These are phyloP conservation scores for Irpex rosettiformis DNA, from an alignment of 1,284 basidiomycete genomes.

Conservation along the genomic window DNA sequence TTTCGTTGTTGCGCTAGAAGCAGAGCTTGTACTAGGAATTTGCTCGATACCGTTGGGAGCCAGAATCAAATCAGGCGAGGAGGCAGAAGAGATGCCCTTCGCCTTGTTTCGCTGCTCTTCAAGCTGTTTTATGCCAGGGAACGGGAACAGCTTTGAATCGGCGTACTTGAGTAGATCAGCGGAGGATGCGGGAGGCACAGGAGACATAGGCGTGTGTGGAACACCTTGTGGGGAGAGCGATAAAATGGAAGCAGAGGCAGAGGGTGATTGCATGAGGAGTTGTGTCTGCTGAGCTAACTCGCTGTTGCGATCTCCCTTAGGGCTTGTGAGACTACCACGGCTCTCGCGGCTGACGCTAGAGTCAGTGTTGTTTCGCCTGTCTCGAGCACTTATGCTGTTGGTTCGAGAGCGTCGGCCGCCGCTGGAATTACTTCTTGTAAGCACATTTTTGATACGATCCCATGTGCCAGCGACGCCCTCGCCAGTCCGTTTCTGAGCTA, in stretches of 20 bases:
- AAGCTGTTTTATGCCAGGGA: constrained; percentile 78
- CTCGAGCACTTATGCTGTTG: constrained; percentile 66
- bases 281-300: constrained; percentile 35
- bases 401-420: constrained; percentile 71
- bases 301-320: constrained; percentile 41
- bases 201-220: constrained; percentile 47
- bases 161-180: constrained; percentile 60
- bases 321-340: constrained; percentile 60
- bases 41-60: constrained; percentile 40
- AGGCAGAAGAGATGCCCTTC: constrained; percentile 52
- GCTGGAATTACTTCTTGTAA: constrained; percentile 58
- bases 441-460: constrained; percentile 63
- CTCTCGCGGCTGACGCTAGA: constrained; percentile 75
- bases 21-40: constrained; percentile 44
- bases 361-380: constrained; percentile 62
- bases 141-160: constrained; percentile 83
- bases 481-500: constrained; percentile 51
- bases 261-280: constrained; percentile 52
- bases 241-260: constrained; percentile 61
- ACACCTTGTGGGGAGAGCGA: constrained; percentile 53
- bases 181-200: constrained; percentile 64
- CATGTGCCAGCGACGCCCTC: constrained; percentile 54
- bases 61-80: constrained; percentile 59
- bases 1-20: constrained; percentile 46
- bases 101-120: constrained; percentile 67